These are phyloP conservation scores for Hippophae gyantsensis DNA, from an alignment of 306 rosid genomes.

Conservation along the genomic window DNA sequence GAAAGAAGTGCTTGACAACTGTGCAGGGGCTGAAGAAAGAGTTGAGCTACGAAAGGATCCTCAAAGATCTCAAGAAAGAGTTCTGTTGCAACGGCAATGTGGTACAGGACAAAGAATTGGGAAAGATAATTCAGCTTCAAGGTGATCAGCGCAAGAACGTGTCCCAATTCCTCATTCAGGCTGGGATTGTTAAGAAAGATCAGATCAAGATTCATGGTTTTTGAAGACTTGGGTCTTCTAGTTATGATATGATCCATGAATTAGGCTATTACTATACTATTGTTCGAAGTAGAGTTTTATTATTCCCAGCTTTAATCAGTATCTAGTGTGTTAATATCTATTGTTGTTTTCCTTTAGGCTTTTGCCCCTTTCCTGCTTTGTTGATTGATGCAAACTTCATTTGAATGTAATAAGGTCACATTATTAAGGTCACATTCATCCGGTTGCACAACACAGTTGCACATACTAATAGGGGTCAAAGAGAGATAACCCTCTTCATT, in stretches of 20 bases:
- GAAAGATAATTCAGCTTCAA: conserved; percentile 80
- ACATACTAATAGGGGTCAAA: no score
- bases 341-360: no score
- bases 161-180: conserved; percentile 56
- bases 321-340: no score
- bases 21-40: conserved; percentile 75
- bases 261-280: no score
- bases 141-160: conserved; percentile 91
- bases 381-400: no score
- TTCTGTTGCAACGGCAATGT: conserved; percentile 94
- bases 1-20: conserved; percentile 74
- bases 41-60: conserved; percentile 74
- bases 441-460: no score
- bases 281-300: no score
- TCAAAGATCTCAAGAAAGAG: conserved; percentile 70
- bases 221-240: conserved; percentile 15
- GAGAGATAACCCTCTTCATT: no score
- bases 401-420: no score
- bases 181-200: conserved; percentile 58
- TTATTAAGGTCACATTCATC: no score
- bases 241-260: not conserved
- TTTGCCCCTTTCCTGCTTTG: no score
- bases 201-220: conserved; percentile 86
- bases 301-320: no score
- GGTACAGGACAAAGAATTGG: conserved; percentile 79